A percentile compares a stretch with the other conserved stretches of the same genome.
Conservation (phyloP, 169 alveolate species). For the Plasmodium vinckei region DNA sequence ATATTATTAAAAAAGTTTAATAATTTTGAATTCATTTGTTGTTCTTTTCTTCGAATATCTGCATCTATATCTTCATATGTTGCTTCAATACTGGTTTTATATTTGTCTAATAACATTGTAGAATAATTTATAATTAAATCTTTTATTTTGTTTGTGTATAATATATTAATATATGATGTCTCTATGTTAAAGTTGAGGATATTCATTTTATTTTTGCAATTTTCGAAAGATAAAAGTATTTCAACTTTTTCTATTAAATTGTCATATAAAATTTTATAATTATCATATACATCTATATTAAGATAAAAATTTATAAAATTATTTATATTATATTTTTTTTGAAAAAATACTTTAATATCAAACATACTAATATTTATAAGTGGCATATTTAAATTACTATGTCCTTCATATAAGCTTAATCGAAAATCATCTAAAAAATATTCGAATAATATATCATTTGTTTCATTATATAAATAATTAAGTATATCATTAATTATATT, state of each 20-base stretch:
- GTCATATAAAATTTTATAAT: conserved; percentile 40
- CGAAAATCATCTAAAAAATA: conserved; percentile 42
- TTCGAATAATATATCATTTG: conserved; percentile 17
- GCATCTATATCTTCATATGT: neutral
- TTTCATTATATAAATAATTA: conserved; percentile 15
- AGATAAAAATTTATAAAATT: conserved; percentile 36
- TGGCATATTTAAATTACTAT: conserved; percentile 38
- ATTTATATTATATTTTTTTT: conserved; percentile 19
- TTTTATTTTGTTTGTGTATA: conserved; percentile 45
- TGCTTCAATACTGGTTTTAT: neutral
- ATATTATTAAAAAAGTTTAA: neutral
- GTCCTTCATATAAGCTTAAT: conserved; percentile 36
- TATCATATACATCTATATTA: conserved; percentile 39
- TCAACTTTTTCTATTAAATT: conserved; percentile 49
- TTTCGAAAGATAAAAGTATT: conserved; percentile 26
- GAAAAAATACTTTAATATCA: conserved; percentile 20
- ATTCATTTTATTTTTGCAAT: conserved; percentile 25
- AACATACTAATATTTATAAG: conserved; percentile 32
- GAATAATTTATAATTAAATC: conserved; percentile 22
- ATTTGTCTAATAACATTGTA: conserved; percentile 4
- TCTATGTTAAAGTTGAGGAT: conserved; percentile 34
- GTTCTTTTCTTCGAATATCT: neutral
- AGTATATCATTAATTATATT: conserved; percentile 14
- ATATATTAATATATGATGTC: conserved; percentile 42
- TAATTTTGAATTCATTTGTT: neutral